Percentiles rank a stretch among this genome's conserved stretches.
Evolutionary conservation across 2,329 filamentous ascomycete genomes (phyloP).

Genomic region (Colletotrichum sp.): DNA sequence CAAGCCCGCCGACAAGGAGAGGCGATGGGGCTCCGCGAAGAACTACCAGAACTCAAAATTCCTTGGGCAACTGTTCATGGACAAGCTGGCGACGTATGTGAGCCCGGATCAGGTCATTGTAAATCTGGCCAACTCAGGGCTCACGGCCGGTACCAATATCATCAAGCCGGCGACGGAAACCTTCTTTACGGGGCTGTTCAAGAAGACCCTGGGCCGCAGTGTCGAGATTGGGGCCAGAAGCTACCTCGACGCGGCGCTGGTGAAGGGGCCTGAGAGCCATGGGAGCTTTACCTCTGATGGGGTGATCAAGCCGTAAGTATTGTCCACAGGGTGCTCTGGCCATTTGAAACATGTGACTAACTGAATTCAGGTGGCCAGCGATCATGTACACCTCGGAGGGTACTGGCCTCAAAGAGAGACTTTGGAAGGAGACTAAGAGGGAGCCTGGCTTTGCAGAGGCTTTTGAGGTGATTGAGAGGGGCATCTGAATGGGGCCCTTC

Average conservation of each 20-base stretch:
- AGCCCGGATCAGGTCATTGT: slow-evolving; percentile 45
- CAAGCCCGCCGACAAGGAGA: slow-evolving; percentile 33
- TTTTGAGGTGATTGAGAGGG: slow-evolving; percentile 4
- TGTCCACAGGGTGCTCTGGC: too few species aligned
- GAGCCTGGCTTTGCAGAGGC: slow-evolving; percentile 18
- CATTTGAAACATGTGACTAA: background rate
- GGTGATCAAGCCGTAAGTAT: slow-evolving; percentile 47
- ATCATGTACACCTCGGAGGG: slow-evolving; percentile 20
- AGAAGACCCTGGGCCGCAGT: slow-evolving; percentile 30
- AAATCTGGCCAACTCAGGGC: slow-evolving; percentile 53
- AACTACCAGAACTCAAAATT: slow-evolving; percentile 34
- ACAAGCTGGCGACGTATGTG: slow-evolving; percentile 40
- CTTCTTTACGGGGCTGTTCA: slow-evolving; percentile 21
- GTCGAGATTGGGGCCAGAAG: slow-evolving; percentile 45
- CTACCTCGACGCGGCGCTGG: slow-evolving; percentile 49
- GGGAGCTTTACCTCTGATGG: slow-evolving; percentile 53
- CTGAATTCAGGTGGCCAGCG: background rate
- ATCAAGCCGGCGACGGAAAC: slow-evolving; percentile 28
- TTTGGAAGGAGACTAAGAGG: slow-evolving; percentile 16
- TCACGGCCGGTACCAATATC: slow-evolving; percentile 47
- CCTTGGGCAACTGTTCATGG: slow-evolving; percentile 37
- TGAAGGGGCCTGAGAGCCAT: slow-evolving; percentile 53
- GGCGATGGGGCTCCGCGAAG: slow-evolving; percentile 24
- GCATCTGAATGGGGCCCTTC: fast-evolving
- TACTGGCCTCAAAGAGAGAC: background rate